Base-by-base conservation (phyloP, 441 rosid species). In the Arabidopsis lyrata region DNA sequence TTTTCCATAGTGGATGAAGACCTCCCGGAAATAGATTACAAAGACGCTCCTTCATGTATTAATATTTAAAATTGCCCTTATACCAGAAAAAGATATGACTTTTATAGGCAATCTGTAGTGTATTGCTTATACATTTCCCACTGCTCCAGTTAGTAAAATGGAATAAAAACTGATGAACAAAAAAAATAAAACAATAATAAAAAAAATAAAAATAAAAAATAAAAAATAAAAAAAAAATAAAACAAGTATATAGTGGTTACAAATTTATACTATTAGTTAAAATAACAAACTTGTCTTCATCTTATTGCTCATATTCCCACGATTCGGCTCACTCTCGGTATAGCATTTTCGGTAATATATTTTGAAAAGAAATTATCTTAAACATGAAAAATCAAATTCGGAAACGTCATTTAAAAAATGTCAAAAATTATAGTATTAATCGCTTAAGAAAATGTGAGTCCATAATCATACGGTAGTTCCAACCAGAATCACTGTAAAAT, bases 1-100 rank as follows among this genome's bases (percentile, higher is more conserved):
- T 61, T 66, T 35, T 75, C 15, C 9, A 7, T 53, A 53, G 74
- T 62, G 55, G 74, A 68, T 48, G 70, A 24, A 47, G 50, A 57
- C 52, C 47, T 54, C 65, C 45, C 63, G 49, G 7, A 3, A 20
- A 42, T 1, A 2, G 13, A 18, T 50, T 39, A 22, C 48, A 60
- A 8, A 60, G 15, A 7, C 16, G 3, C 34, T 20, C 34, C 15
- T n/a, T 67, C 55, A 15, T 31, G 12, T 38, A 16, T 68, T 18
- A 31, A 32, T 44, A 53, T 63, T 53, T 6, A 16, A 32, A 63
- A 34, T 42, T 63, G 44, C 13, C 13, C 1, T 31, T 42, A 32
- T 18, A 54, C 39, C 31, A 6, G 9, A 49, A 59, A 72, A 67
- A 60, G 62, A 59, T 18, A 41, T 16, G 47, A 66, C 39, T 74